These are phyloP conservation scores for Leccinum proliferum DNA, from an alignment of 1,284 basidiomycete genomes.

Conservation along the genomic window DNA sequence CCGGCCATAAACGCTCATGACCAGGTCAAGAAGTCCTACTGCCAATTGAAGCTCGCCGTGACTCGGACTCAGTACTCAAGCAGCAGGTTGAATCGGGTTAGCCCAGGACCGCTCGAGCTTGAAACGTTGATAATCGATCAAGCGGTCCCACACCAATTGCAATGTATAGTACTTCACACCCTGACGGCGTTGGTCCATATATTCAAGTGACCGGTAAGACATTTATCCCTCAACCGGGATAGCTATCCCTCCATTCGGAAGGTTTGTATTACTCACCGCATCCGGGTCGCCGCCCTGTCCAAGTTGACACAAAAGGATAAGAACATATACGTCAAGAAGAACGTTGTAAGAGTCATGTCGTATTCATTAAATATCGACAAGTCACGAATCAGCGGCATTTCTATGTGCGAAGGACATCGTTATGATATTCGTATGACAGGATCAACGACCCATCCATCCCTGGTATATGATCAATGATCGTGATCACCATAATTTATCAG, in stretches of 20 bases:
- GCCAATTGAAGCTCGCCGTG: neutral
- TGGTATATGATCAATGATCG: slow-evolving; percentile 22
- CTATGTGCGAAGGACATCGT: slow-evolving; percentile 1
- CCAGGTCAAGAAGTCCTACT: neutral
- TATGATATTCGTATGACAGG: slow-evolving; percentile 2
- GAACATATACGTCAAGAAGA: slow-evolving; percentile 18
- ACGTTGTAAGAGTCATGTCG: neutral
- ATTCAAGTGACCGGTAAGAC: slow-evolving; percentile 1
- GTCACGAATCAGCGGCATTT: slow-evolving; percentile 1
- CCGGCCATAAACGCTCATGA: slow-evolving; percentile 2
- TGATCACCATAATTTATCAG: slow-evolving; percentile 12
- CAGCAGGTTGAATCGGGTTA: neutral
- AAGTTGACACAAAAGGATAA: slow-evolving; percentile 4
- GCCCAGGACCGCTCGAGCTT: neutral
- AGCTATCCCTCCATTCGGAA: slow-evolving; percentile 9
- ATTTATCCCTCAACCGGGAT: neutral
- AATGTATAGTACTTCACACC: slow-evolving; percentile 1
- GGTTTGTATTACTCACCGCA: slow-evolving; percentile 8
- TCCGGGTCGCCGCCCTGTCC: slow-evolving; percentile 7
- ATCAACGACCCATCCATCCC: slow-evolving; percentile 65
- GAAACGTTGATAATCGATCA: neutral
- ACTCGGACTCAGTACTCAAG: neutral
- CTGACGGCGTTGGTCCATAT: neutral
- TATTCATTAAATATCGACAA: slow-evolving; percentile 1
- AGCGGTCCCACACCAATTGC: neutral